Evolutionary conservation across 2,329 filamentous ascomycete species (phyloP), one percentile per base, ranked within the genome.

Genomic region (Herpotrichia juniperi): DNA sequence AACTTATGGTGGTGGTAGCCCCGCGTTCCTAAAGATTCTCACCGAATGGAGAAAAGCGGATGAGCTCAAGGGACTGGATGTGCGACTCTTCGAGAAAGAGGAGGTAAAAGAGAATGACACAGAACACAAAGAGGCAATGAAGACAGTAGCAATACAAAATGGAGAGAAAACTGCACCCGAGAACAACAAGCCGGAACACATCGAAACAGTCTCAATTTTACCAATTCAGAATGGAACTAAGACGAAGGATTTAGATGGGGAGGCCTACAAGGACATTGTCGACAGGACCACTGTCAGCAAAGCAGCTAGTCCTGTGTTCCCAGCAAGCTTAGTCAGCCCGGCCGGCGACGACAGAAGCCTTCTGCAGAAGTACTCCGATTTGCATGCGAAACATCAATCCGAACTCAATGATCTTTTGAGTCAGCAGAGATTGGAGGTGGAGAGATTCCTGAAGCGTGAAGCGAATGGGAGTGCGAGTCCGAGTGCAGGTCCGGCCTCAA

Each of bases 11-110:
- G 51, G 59, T 34, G 72, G 72, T 0, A 67, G 68, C 21, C 62
- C 54, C 24, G 67, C 66, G 8, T 75, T 71, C 43, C 52, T 66
- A 5, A 66, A 66, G 46, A 54, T 69, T 6, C n/a, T 76, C 7
- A 63, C 62, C 26, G 61, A 61, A 3, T 76, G 71, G 73, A 60
- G 67, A 30, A 52, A 52, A 17, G 53, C 63, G 24, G 69, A 61
- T 6, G 54, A 58, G 11, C 32, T 75, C 42, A 61, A 58, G 10
- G 74, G 73, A 51, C 45, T 75, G 43, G 64, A 73, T 43, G 42
- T 69, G 24, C 43, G n/a, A 17, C 40, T 40, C 11, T 12, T 19
- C 6, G 37, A 16, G 6, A 45, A 37, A 8, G 37, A 47, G n/a
- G 30, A 46, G 40, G 28, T 46, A 39, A 28, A 52, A 47, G 9